Evolutionary conservation across 2,329 filamentous ascomycete species (phyloP).

Genomic region (Botrytis medusae): DNA sequence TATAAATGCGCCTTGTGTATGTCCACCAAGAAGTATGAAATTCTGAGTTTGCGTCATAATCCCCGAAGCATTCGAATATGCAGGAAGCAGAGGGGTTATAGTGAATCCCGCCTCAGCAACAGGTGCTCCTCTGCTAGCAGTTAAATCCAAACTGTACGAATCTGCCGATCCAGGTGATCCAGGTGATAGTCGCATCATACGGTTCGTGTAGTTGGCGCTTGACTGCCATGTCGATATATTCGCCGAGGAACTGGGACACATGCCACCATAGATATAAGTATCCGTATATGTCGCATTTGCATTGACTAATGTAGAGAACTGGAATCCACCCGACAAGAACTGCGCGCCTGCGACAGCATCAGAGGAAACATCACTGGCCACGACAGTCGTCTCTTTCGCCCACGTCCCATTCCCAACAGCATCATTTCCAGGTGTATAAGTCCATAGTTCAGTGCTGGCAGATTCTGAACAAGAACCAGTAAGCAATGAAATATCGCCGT

Average conservation of each 20-base stretch:
- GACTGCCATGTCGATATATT: conserved; percentile 60
- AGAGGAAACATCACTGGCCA: conserved; percentile 40
- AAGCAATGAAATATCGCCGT: conserved; percentile 71
- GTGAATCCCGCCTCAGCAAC: conserved; percentile 85
- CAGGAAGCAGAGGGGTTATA: conserved; percentile 70
- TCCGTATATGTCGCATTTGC: conserved; percentile 37
- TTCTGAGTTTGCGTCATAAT: conserved; percentile 70
- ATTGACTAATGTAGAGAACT: conserved; percentile 36
- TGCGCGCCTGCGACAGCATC: conserved; percentile 48
- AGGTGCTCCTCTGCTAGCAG: conserved; percentile 55
- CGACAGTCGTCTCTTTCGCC: conserved; percentile 46
- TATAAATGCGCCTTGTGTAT: conserved; percentile 80
- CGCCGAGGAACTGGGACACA: conserved; percentile 66
- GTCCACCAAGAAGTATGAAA: conserved; percentile 81
- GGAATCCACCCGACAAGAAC: conserved; percentile 52
- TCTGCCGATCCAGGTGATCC: conserved; percentile 43
- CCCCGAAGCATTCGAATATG: conserved; percentile 66
- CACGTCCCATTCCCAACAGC: conserved; percentile 55
- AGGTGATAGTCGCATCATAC: conserved; percentile 66
- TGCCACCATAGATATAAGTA: conserved; percentile 70
- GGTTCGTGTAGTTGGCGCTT: conserved; percentile 73
- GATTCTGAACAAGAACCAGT: conserved; percentile 67
- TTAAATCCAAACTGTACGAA: conserved; percentile 48
- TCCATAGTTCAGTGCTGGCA: conserved; percentile 63
- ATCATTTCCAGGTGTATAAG: conserved; percentile 52